phyloP scores from a whole-genome alignment of 2,329 filamentous ascomycete species.

The Ascosphaera apis region DNA sequence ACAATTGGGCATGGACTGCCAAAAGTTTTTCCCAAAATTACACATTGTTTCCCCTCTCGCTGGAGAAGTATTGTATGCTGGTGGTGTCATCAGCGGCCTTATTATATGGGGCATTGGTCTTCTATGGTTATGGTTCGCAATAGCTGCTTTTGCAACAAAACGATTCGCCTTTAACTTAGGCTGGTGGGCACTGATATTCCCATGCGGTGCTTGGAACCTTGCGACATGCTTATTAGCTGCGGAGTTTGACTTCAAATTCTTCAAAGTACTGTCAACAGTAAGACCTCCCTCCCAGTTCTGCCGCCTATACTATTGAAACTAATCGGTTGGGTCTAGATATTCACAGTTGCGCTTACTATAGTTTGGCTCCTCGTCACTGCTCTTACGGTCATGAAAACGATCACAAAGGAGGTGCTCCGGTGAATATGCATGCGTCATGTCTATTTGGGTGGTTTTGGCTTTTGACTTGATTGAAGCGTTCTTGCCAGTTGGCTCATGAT shows the following conservation, averaged over 20 bases:
- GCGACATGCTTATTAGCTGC: background rate
- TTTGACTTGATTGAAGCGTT: background rate
- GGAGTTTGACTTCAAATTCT: background rate
- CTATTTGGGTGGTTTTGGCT: background rate
- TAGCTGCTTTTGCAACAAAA: slow-evolving; percentile 21
- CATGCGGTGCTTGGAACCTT: slow-evolving; percentile 25
- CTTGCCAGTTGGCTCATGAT: background rate
- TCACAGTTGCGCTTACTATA: slow-evolving; percentile 3
- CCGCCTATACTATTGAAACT: background rate
- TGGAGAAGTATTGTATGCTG: slow-evolving; percentile 33
- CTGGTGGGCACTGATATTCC: slow-evolving; percentile 37
- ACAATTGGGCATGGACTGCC: slow-evolving; percentile 23
- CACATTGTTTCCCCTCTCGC: slow-evolving; percentile 16
- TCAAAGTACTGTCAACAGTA: slow-evolving; percentile 5
- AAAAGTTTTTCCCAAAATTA: slow-evolving; percentile 16
- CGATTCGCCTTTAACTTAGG: slow-evolving; percentile 35
- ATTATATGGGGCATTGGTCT: slow-evolving; percentile 35
- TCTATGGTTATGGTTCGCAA: slow-evolving; percentile 31
- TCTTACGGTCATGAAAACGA: slow-evolving; percentile 5
- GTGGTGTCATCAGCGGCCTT: slow-evolving; percentile 30
- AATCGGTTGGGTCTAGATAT: slow-evolving; percentile 1
- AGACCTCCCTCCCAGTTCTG: slow-evolving; percentile 1
- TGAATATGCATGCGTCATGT: background rate
- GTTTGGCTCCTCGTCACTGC: slow-evolving; percentile 5
- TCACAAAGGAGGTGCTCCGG: slow-evolving; percentile 5